Evolutionary conservation across 2,329 filamentous ascomycete genomes (phyloP), one percentile per base, ranked within the genome.

Genomic region (Pseudocercospora fuligena): DNA sequence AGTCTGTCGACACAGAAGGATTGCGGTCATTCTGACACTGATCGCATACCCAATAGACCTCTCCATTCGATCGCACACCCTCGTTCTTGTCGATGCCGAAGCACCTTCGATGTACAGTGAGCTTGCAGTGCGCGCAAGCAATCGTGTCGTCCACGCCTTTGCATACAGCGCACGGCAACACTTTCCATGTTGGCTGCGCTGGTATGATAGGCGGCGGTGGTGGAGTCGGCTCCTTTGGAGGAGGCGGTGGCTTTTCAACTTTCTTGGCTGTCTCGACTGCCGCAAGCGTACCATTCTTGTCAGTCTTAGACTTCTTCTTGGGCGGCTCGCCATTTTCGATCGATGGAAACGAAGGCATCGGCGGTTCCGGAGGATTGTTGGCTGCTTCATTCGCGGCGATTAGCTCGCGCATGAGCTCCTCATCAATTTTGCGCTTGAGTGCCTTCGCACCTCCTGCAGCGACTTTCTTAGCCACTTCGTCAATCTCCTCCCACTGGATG

Each of bases 21-120:
- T 90, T 94, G 78, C 93, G 93, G 77, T 99, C 95, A 76, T 99
- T 99, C 43, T 89, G 85, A 79, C 95, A 99, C 87, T 94, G 97
- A 80, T 98, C 95, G 79, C 95, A 99, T 47, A 90, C 88, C 95
- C 95, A 99, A 79, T 97, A 97, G 8, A 75, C 63, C n/a, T 74
- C 71, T 16, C 74, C 75, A 62, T 74, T 74, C 4, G 70, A 47
- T 49, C 88, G 86, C 62, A 85, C 86, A 49, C 92, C 88, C 3
- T 75, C 73, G 64, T 80, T 80, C 59, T 90, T 88, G 54, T 90
- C 88, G 33, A 98, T 85, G n/a, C 95, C 95, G 76, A 98, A 99
- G 80, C 95, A 99, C 68, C 89, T 88, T 62, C 92, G 90, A 79
- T 99, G 95, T 25, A 98, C 94, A 3, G 93, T 93, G 79, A 99